Evolutionary conservation across 1,139 yeast genomes (phyloP).

Genomic region (Waltiozyma sp.): DNA sequence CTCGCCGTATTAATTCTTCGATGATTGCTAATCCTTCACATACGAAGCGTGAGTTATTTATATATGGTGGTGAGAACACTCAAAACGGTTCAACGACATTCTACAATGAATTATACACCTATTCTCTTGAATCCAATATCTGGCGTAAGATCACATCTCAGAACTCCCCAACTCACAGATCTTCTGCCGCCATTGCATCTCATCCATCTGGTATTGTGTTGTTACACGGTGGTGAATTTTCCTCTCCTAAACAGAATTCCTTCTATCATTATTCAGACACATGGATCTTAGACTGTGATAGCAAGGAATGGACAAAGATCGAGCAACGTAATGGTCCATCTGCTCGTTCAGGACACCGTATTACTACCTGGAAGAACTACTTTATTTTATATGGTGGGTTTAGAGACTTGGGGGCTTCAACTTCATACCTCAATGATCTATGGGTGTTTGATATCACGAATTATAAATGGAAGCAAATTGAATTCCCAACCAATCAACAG

Average conservation of each 20-base stretch:
- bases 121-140: slow-evolving; percentile 62
- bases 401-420: slow-evolving; percentile 74
- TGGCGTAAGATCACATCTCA: slow-evolving; percentile 79
- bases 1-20: slow-evolving; percentile 61
- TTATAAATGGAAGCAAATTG: slow-evolving; percentile 86
- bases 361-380: slow-evolving; percentile 86
- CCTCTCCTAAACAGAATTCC: slow-evolving; percentile 91
- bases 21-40: slow-evolving; percentile 69
- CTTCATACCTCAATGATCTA: slow-evolving; percentile 74
- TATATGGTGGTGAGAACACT: slow-evolving; percentile 84
- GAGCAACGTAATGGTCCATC: slow-evolving; percentile 70
- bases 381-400: slow-evolving; percentile 86
- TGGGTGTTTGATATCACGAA: slow-evolving; percentile 90
- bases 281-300: slow-evolving; percentile 77
- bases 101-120: slow-evolving; percentile 71
- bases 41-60: slow-evolving; percentile 62
- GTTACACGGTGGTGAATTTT: slow-evolving; percentile 93
- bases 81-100: slow-evolving; percentile 46
- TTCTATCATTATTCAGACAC: slow-evolving; percentile 96
- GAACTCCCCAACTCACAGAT: slow-evolving; percentile 84
- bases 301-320: slow-evolving; percentile 84
- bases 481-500: slow-evolving; percentile 71
- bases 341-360: slow-evolving; percentile 86
- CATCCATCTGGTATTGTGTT: slow-evolving; percentile 84
- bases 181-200: slow-evolving; percentile 88